Percentiles rank a stretch among this genome's conserved stretches.
Evolutionary conservation across 176 grass and related monocot genomes (phyloP).

Genomic region (Juncus inflexus): DNA sequence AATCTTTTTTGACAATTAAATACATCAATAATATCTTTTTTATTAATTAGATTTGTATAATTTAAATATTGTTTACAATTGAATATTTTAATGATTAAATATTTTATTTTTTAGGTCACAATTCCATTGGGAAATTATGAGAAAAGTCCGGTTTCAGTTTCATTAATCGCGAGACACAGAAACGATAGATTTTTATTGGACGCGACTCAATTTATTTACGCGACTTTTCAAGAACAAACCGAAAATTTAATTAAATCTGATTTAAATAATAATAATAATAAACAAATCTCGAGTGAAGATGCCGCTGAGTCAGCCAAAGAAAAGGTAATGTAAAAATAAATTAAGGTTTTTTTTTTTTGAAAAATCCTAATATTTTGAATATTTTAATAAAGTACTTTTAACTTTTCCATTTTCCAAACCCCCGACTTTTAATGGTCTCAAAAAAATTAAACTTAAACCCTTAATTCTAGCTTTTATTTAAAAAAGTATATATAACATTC

Average conservation of each 20-base stretch:
- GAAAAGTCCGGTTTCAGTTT: constrained; percentile 86
- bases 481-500: not conserved
- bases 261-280: constrained; percentile 38
- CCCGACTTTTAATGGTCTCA: too few relatives aligned
- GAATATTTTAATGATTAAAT: too few relatives aligned
- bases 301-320: constrained; percentile 93
- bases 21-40: too few relatives aligned
- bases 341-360: too few relatives aligned
- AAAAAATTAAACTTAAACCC: too few relatives aligned
- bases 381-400: too few relatives aligned
- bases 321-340: constrained; percentile 35
- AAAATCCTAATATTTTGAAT: too few relatives aligned
- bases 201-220: constrained; percentile 57
- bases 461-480: too few relatives aligned
- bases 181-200: constrained; percentile 82
- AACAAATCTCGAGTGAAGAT: constrained; percentile 68
- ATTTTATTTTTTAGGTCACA: constrained; percentile 47
- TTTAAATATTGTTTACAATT: too few relatives aligned
- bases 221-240: constrained; percentile 73
- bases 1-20: too few relatives aligned
- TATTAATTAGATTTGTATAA: too few relatives aligned
- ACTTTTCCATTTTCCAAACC: too few relatives aligned
- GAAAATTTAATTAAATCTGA: constrained; percentile 60
- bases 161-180: constrained; percentile 78
- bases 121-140: constrained; percentile 67